Evolutionary conservation across 2,329 filamentous ascomycete genomes (phyloP), one percentile per base, ranked within the genome.

Genomic region (Aspergillus vadensis): DNA sequence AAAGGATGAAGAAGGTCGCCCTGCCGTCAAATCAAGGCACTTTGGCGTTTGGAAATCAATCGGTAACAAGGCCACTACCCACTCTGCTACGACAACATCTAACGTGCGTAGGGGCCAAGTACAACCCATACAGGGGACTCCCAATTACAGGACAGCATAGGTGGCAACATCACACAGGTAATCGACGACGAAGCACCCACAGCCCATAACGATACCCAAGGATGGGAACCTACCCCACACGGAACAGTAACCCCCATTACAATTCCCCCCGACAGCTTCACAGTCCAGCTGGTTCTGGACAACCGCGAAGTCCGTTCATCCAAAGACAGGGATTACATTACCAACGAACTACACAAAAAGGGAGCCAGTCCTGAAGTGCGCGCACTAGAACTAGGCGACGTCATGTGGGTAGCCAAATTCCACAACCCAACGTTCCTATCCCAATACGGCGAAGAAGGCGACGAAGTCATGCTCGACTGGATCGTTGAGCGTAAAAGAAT

Each of bases 401-500:
- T 86, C 0, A 83, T 92, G 61, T 95, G 91, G 91, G 83, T 95
- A 36, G 91, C 91, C 43, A 91, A 89, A 72, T 86, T 85, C 68
- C 81, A 86, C 66, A 84, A 91, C 60, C 77, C 85, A 0, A 74
- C 75, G 9, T 79, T 86, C 27, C 80, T 91, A 5, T 68, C 81
- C 2, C 79, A 79, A 4, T 78, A 84, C 54, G 88, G 88, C 12
- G 79, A 80, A 61, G 78, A 79, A 71, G 74, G 75, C 14, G 86
- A 88, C 15, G 90, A 93, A 72, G 76, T 94, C 12, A 86, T 92
- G 50, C 80, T 95, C 4, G 91, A 94, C 73, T 91, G 88, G 82
- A 91, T 95, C 48, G 84, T 92, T 1, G 91, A 95, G 76, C 84
- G 91, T 62, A 95, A 95, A 72, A 83, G 91, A 8, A 82, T 93